Evolutionary conservation across 176 grass and related monocot genomes (phyloP).

Genomic region (Juncus effusus): DNA sequence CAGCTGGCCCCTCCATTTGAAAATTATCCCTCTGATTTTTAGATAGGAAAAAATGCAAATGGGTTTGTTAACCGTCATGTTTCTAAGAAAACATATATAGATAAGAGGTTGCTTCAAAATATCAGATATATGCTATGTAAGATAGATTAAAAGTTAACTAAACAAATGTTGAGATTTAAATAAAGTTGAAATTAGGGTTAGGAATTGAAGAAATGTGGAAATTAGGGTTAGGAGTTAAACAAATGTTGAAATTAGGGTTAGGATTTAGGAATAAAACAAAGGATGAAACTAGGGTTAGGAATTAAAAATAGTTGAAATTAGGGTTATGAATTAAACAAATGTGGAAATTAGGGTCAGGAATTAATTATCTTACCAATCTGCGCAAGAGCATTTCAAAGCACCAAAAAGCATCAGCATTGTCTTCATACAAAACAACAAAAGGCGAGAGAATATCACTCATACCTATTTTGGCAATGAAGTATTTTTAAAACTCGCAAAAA

Average conservation of each 20-base stretch:
- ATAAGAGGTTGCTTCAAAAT: too few relatives aligned
- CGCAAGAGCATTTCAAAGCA: conserved; percentile 99
- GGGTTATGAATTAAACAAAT: conserved; percentile 22
- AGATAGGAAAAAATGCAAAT: conserved; percentile 23
- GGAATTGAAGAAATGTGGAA: conserved; percentile 26
- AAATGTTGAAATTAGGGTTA: conserved; percentile 1
- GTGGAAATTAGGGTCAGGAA: conserved; percentile 21
- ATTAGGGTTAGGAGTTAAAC: conserved; percentile 16
- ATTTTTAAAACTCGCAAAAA: not conserved
- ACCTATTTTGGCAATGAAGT: conserved; percentile 29
- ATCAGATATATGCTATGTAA: too few relatives aligned
- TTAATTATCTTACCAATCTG: conserved; percentile 64
- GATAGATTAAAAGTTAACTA: conserved; percentile 9
- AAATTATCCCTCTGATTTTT: conserved; percentile 88
- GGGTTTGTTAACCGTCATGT: conserved; percentile 21
- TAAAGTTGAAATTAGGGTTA: conserved; percentile 17
- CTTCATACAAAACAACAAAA: conserved; percentile 94
- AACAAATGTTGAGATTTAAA: too few relatives aligned
- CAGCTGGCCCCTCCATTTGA: conserved; percentile 93
- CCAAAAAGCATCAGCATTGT: conserved; percentile 99
- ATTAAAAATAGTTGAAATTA: conserved; percentile 15
- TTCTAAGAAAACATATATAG: conserved; percentile 17
- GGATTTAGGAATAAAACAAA: too few relatives aligned
- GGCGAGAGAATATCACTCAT: conserved; percentile 99
- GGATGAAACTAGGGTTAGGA: too few relatives aligned